Conservation (phyloP, 768 basidiomycete genomes). For the Lactifluus piperatus region DNA sequence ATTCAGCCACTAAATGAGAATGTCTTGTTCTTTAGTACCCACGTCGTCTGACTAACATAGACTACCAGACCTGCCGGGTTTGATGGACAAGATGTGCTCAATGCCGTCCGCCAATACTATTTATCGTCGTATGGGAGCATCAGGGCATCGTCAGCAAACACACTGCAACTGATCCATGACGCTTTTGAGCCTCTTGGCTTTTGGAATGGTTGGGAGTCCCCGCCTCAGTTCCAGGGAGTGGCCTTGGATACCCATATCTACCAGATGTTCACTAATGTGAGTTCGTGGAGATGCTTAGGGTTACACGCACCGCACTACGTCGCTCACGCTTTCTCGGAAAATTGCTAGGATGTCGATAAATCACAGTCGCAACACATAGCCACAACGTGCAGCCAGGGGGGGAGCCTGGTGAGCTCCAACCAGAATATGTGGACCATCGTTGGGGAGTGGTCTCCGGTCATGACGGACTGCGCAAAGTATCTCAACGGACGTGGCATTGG, state of each 20-base stretch:
- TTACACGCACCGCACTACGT: not conserved
- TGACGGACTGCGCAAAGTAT: constrained; percentile 71
- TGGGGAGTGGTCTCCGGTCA: constrained; percentile 79
- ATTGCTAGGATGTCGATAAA: constrained; percentile 38
- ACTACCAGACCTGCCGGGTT: constrained; percentile 59
- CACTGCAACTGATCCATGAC: constrained; percentile 65
- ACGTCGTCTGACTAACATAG: not conserved
- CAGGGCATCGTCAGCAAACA: constrained; percentile 47
- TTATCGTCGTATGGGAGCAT: constrained; percentile 65
- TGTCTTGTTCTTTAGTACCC: constrained; percentile 5
- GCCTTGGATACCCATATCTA: constrained; percentile 77
- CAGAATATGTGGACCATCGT: constrained; percentile 66
- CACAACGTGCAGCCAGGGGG: constrained; percentile 42
- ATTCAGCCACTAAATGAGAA: constrained; percentile 80
- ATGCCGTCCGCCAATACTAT: constrained; percentile 52
- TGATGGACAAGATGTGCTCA: constrained; percentile 42
- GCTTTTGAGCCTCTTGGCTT: constrained; percentile 68
- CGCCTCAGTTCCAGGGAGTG: constrained; percentile 52
- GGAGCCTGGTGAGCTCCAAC: constrained; percentile 38
- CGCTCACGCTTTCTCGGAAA: not conserved
- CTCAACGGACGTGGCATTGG: constrained; percentile 76
- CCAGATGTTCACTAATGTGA: constrained; percentile 60
- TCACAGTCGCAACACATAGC: constrained; percentile 49
- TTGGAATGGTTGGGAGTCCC: constrained; percentile 55
- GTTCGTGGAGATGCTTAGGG: not conserved